Evolutionary conservation across 768 basidiomycete species (phyloP).

Genomic region (Pulveroboletus sp.): DNA sequence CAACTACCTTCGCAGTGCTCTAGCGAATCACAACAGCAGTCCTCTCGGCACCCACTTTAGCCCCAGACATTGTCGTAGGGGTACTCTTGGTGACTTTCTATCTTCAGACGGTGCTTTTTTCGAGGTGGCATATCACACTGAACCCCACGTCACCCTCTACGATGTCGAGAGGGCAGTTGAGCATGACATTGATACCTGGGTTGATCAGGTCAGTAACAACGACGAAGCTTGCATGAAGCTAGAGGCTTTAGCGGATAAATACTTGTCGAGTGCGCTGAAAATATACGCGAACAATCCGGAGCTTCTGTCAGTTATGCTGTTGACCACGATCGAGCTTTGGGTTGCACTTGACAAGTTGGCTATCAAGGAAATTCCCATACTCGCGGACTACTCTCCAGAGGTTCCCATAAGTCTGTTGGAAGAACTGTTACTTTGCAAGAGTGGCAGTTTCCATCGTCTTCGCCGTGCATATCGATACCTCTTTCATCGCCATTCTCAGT

Average conservation of each 20-base stretch:
- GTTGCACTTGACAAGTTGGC: conserved; percentile 30
- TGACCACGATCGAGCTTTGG: conserved; percentile 36
- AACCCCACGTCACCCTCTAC: background rate
- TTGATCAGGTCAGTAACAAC: conserved; percentile 10
- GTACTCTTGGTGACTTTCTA: conserved; percentile 3
- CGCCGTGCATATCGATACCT: conserved; percentile 30
- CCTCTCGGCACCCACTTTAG: background rate
- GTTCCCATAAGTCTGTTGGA: conserved; percentile 25
- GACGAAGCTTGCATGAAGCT: conserved; percentile 16
- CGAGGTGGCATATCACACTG: background rate
- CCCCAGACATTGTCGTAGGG: conserved; percentile 6
- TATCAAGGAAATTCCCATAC: conserved; percentile 20
- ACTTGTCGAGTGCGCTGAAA: conserved; percentile 24
- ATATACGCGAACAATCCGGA: conserved; percentile 36
- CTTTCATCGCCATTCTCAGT: conserved; percentile 22
- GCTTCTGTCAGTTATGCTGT: conserved; percentile 38
- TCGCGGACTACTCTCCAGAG: conserved; percentile 33
- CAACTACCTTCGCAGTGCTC: conserved; percentile 24
- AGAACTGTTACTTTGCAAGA: conserved; percentile 27
- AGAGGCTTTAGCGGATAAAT: conserved; percentile 23
- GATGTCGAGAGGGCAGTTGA: conserved; percentile 17
- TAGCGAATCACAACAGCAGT: conserved; percentile 4
- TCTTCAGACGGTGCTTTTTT: background rate
- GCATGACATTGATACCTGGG: conserved; percentile 34
- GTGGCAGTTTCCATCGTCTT: conserved; percentile 27